Evolutionary conservation across 352 stramenopile genomes (phyloP), one percentile per base, ranked within the genome.

Genomic region (Pythium aristosporum): DNA sequence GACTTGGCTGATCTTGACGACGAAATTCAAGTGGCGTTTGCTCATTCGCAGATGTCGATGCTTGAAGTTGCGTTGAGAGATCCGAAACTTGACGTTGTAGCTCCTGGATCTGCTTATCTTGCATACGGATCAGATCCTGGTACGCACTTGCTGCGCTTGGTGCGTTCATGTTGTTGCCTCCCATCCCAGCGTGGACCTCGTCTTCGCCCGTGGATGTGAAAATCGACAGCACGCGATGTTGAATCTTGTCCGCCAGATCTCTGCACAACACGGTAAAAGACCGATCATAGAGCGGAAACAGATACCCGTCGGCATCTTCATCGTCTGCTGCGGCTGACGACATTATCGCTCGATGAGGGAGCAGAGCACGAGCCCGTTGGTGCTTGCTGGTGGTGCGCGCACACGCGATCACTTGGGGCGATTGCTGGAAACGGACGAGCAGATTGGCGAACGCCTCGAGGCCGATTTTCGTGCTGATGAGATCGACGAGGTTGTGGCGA

Each of bases 101-200:
- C 20, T 82, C 73, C 7, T 85, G 71, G 47, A 92, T 78, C 41
- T 91, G 78, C 50, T 85, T 79, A 46, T 93, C 85, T 66, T 93
- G 85, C 64, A 91, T 87, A 6, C 85, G 81, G 56, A 93, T 93
- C 28, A 93, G 73, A 52, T 93, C 82, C 39, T 91, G 82, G 42
- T 93, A 93, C 4, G 83, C 81, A 32, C 69, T 63, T 11, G 83
- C 70, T 13, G 79, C 69, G 52, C 68, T 76, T 20, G 66, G 49
- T 8, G 13, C 50, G 13, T 41, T 62, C 20, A 44, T 41, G 12
- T 52, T 23, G 32, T 50, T 65, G 37, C 36, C 48, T 12, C 32
- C 41, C 50, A 66, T 60, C 18, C 21, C 53, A 13, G 15, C 53
- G 15, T 61, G 44, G 20, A 56, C 41, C 10, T 67, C 51, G 15